Evolutionary conservation across 1,284 basidiomycete genomes (phyloP).

Genomic region (Tilletia setariae): DNA sequence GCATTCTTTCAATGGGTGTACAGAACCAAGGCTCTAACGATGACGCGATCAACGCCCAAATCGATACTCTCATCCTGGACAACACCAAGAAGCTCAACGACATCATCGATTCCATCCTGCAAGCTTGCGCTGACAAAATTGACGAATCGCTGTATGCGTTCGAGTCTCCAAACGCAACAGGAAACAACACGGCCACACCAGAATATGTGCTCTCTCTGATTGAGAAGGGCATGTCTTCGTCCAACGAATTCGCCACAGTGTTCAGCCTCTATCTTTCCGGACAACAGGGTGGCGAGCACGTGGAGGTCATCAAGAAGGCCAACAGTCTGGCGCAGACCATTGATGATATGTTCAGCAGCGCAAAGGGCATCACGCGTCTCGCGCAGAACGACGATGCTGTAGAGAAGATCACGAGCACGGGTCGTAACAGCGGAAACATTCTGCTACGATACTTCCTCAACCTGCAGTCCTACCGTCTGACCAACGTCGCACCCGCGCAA

Average conservation of each 20-base stretch:
- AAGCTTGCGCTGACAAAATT: slow-evolving; percentile 88
- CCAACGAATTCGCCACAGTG: slow-evolving; percentile 90
- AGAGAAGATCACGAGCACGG: slow-evolving; percentile 82
- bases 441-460: slow-evolving; percentile 90
- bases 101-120: slow-evolving; percentile 97
- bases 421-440: slow-evolving; percentile 79
- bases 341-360: slow-evolving; percentile 83
- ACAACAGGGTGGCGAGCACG: slow-evolving; percentile 86
- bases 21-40: slow-evolving; percentile 79
- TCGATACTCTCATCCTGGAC: slow-evolving; percentile 94
- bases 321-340: slow-evolving; percentile 94
- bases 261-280: slow-evolving; percentile 88
- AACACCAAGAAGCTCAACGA: slow-evolving; percentile 96
- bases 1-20: slow-evolving; percentile 23
- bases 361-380: slow-evolving; percentile 92
- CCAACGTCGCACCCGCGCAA: slow-evolving; percentile 60
- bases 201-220: slow-evolving; percentile 98
- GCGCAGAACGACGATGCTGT: slow-evolving; percentile 84
- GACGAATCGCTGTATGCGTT: slow-evolving; percentile 97
- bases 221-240: slow-evolving; percentile 89
- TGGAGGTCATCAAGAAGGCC: slow-evolving; percentile 95
- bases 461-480: slow-evolving; percentile 87
- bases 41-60: slow-evolving; percentile 87
- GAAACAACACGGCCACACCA: slow-evolving; percentile 92
- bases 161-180: slow-evolving; percentile 87